Conservation (phyloP, 2,329 filamentous ascomycete genomes). For the Bipolaris victoriae region DNA sequence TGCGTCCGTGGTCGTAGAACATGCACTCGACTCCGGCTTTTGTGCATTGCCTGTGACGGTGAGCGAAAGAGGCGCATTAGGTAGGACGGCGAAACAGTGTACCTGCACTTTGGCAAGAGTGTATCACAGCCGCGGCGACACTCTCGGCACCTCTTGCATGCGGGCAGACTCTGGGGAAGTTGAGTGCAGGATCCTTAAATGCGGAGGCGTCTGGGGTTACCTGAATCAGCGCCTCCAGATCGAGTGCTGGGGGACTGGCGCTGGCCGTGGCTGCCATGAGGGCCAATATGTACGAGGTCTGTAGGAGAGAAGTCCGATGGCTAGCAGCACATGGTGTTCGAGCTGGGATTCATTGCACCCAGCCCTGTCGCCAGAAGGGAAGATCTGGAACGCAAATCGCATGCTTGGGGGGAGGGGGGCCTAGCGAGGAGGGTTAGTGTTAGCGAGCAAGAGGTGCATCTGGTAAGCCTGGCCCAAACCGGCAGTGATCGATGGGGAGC, state of each 20-base stretch:
- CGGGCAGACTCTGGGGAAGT: constrained; percentile 36
- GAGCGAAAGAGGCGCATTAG: constrained; percentile 10
- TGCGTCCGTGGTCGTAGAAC: constrained; percentile 45
- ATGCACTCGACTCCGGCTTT: constrained; percentile 46
- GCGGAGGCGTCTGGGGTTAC: constrained; percentile 18
- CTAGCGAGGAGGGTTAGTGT: constrained; percentile 14
- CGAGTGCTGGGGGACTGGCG: constrained; percentile 19
- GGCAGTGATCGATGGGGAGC: constrained; percentile 22
- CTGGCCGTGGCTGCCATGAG: constrained; percentile 27
- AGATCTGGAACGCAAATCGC: constrained; percentile 4
- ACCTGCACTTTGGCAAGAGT: constrained; percentile 46
- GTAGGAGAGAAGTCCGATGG: background rate
- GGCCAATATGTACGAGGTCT: background rate
- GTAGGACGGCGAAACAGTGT: constrained; percentile 8
- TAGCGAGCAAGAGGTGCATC: constrained; percentile 18
- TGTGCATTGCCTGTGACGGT: constrained; percentile 40
- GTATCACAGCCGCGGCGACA: constrained; percentile 47
- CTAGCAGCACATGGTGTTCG: constrained; percentile 2
- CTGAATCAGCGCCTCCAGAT: constrained; percentile 35
- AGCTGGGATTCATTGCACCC: background rate
- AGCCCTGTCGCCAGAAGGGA: constrained; percentile 1
- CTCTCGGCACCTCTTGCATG: constrained; percentile 46
- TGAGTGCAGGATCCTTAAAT: constrained; percentile 12
- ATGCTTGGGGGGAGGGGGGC: constrained; percentile 4
- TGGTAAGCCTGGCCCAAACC: constrained; percentile 23